phyloP scores from a whole-genome alignment of 257 asterid genomes.

The Plantago ovata region DNA sequence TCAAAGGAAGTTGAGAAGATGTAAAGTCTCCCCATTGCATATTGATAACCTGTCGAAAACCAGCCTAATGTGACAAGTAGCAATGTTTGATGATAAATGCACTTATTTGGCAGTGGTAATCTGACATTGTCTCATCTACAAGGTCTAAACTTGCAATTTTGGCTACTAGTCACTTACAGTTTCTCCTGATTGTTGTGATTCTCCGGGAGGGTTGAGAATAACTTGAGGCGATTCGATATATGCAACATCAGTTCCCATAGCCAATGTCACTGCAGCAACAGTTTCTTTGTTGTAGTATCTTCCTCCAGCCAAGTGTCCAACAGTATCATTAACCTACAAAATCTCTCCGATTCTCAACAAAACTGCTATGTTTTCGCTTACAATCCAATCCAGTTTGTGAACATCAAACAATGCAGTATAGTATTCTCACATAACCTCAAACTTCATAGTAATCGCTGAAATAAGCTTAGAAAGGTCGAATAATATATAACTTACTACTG shows the following conservation, averaged over 20 bases:
- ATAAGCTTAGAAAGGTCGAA: background rate
- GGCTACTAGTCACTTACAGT: conserved; percentile 26
- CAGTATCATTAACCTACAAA: conserved; percentile 56
- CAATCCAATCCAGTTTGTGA: background rate
- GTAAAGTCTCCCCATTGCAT: conserved; percentile 71
- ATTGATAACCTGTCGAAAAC: conserved; percentile 48
- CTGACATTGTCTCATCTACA: background rate
- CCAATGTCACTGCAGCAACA: conserved; percentile 68
- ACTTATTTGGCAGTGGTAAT: background rate
- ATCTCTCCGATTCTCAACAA: background rate
- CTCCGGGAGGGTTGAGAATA: conserved; percentile 27
- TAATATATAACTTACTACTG: conserved; percentile 46
- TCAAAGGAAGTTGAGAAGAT: conserved; percentile 57
- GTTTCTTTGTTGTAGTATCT: conserved; percentile 63
- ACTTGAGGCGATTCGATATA: conserved; percentile 44
- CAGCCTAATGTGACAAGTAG: background rate
- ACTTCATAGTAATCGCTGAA: background rate
- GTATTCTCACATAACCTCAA: background rate
- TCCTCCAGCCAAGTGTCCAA: conserved; percentile 83
- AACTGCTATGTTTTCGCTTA: background rate
- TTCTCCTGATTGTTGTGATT: conserved; percentile 43
- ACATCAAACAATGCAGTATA: background rate
- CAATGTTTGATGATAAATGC: background rate
- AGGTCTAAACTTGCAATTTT: background rate
- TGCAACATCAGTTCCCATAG: conserved; percentile 64